Evolutionary conservation across 208 protist species (phyloP), one percentile per base, ranked within the genome.

Genomic region (Acanthamoeba culbertsoni): DNA sequence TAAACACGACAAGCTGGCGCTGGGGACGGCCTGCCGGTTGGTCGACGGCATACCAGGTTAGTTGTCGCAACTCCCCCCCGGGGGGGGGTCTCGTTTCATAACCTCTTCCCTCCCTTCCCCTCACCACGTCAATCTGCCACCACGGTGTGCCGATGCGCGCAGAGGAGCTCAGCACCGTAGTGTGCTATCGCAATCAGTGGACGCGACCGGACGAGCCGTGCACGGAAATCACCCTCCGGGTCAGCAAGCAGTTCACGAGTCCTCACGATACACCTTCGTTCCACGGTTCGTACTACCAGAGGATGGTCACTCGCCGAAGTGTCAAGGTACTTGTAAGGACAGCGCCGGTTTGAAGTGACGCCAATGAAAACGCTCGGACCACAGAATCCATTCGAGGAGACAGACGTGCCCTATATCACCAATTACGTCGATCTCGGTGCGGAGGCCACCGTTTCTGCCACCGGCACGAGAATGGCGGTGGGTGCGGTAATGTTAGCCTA

Each of bases 281-380:
- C 68, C 68, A 77, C 42, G 68, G 68, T n/a, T 77, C 68, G 8
- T 77, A 77, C 37, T 77, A 77, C 42, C 68, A 77, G 37, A 31
- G 68, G 37, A 77, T 77, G 68, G 68, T 77, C 35, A 77, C 68
- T 16, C 68, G 68, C 37, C 33, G 68, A 10, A 48, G 26, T n/a
- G 68, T 77, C 31, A 8, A 73, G 63, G 63, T 37, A 73, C 35
- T n/a, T n/a, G n/a, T n/a, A n/a, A n/a, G n/a, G n/a, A n/a, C n/a
- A n/a, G n/a, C n/a, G 1, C 2, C 63, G 7, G 6, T 40, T n/a
- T 42, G 31, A 2, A 12, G n/a, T n/a, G 6, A 10, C 35, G 7
- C 63, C 2, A 12, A 33, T 16, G 16, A 23, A 23, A 5, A 1
- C 16, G 7, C 63, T 33, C 35, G 3, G 18, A 37, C 26, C 68